A percentile compares a stretch with the other conserved stretches of the same genome.
Evolutionary conservation across 176 grass and related monocot genomes (phyloP).

Genomic region (Triticum turgidum): DNA sequence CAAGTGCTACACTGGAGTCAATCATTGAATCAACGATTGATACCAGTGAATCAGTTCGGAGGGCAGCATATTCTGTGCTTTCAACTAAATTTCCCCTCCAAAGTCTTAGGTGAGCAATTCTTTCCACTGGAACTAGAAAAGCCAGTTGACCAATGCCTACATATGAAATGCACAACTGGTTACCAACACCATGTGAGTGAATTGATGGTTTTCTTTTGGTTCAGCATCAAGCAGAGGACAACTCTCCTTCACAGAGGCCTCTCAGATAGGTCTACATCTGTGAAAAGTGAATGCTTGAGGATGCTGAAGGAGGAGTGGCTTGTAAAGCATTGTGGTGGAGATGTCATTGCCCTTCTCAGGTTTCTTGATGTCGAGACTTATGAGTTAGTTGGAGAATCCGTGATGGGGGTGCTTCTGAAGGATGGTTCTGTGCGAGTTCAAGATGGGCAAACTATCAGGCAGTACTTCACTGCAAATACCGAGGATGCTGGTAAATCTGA

Average conservation of each 20-base stretch:
- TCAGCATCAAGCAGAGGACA: constrained; percentile 96
- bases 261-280: constrained; percentile 68
- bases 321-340: constrained; percentile 62
- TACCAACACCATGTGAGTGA: background rate
- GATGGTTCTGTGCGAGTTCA: constrained; percentile 60
- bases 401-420: constrained; percentile 71
- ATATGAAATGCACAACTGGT: constrained; percentile 6
- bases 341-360: constrained; percentile 66
- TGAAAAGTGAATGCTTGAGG: constrained; percentile 70
- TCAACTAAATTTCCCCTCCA: constrained; percentile 90
- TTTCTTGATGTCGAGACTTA: constrained; percentile 97
- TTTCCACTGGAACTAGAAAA: constrained; percentile 7
- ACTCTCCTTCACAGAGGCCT: constrained; percentile 83
- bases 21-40: constrained; percentile 72
- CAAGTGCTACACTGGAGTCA: constrained; percentile 65
- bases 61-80: constrained; percentile 68
- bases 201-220: constrained; percentile 24
- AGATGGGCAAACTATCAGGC: constrained; percentile 70
- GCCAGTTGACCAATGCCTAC: background rate
- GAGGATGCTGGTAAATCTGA: constrained; percentile 52
- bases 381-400: constrained; percentile 80
- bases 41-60: constrained; percentile 67
- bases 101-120: constrained; percentile 64
- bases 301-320: constrained; percentile 99
- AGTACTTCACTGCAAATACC: constrained; percentile 44